Percentiles rank a stretch among this genome's conserved stretches.
phyloP scores from a whole-genome alignment of 306 rosid genomes.

The Purshia tridentata region DNA sequence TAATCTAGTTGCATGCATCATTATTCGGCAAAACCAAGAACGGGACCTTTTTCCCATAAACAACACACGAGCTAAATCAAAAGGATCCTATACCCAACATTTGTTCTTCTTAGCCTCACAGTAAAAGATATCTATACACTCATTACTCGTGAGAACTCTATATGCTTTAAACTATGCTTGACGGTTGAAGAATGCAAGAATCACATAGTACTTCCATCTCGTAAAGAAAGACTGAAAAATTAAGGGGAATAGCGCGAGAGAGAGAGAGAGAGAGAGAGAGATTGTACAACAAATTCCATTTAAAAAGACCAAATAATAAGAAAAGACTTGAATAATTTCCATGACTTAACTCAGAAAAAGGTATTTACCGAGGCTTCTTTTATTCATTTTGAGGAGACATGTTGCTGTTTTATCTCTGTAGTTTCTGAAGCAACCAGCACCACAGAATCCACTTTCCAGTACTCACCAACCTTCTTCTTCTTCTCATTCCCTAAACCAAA shows the following conservation, averaged over 20 bases:
- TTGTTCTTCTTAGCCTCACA: not conserved
- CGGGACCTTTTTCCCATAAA: not conserved
- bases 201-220: too few species aligned
- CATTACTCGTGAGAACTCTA: not conserved
- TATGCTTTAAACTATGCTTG: not conserved
- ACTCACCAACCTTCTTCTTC: constrained; percentile 57
- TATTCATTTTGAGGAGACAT: constrained; percentile 50
- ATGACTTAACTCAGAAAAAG: not conserved
- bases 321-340: not conserved
- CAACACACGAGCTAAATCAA: not conserved
- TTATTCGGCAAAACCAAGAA: not conserved
- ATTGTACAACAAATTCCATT: constrained; percentile 12
- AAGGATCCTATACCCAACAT: not conserved
- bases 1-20: not conserved
- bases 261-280: not conserved
- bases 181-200: not conserved
- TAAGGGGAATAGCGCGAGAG: not conserved
- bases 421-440: constrained; percentile 49
- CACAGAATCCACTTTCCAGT: constrained; percentile 74
- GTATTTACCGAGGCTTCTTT: constrained; percentile 34
- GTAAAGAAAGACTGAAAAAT: not conserved
- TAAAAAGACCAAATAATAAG: not conserved
- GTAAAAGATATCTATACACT: not conserved
- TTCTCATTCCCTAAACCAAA: constrained; percentile 45
- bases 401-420: constrained; percentile 48